A percentile compares a stretch with the other conserved stretches of the same genome.
Conservation (phyloP, 352 stramenopile species). For the Thraustochytrium sp. region DNA sequence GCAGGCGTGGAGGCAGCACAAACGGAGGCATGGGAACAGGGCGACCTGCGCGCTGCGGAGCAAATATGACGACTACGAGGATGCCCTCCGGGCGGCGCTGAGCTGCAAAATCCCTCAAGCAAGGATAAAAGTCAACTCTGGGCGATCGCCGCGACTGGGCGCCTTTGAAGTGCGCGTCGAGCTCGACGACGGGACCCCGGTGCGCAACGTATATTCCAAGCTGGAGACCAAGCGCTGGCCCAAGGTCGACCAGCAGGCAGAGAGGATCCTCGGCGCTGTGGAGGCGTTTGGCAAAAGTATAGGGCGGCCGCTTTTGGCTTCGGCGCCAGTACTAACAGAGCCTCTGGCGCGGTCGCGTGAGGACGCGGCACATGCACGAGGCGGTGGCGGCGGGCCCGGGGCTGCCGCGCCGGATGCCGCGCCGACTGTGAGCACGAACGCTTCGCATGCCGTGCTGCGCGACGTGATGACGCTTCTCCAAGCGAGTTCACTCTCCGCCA, state of each 20-base stretch:
- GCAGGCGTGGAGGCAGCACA: background rate
- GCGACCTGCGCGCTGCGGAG: background rate
- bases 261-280: background rate
- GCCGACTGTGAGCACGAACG: too few relatives aligned
- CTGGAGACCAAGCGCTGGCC: background rate
- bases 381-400: too few relatives aligned
- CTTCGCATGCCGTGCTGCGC: too few relatives aligned
- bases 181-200: background rate
- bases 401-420: too few relatives aligned
- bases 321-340: background rate
- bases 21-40: background rate
- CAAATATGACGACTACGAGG: slow-evolving; percentile 10
- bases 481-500: too few relatives aligned
- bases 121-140: background rate
- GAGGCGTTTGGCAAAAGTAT: background rate
- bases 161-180: background rate
- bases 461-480: too few relatives aligned
- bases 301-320: background rate
- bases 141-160: background rate
- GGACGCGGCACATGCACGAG: too few relatives aligned
- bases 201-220: background rate
- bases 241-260: background rate
- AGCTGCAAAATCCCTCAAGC: background rate
- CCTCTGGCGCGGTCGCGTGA: too few relatives aligned
- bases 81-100: background rate